A percentile compares a stretch with the other conserved stretches of the same genome.
phyloP scores from a whole-genome alignment of 2,329 filamentous ascomycete genomes.

The Aspergillus sergii region DNA sequence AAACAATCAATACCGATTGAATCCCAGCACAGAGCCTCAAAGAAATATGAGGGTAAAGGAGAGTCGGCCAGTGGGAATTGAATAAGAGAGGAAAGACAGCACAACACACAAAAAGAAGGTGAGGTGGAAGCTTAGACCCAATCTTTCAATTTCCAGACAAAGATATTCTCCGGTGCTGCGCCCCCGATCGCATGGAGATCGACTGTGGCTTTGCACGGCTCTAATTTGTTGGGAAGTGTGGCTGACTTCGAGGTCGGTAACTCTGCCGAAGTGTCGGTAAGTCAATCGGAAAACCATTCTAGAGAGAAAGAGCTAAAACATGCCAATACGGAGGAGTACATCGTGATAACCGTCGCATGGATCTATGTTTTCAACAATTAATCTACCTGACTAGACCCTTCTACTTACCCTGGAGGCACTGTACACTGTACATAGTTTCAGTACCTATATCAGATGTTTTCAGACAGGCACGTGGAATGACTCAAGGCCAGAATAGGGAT shows the following conservation, averaged over 20 bases:
- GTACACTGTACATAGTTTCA: background rate
- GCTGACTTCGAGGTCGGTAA: background rate
- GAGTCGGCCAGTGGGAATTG: background rate
- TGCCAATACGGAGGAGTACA: background rate
- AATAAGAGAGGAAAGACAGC: background rate
- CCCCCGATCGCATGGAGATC: slow-evolving; percentile 7
- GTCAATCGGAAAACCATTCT: background rate
- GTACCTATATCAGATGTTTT: background rate
- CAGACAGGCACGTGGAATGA: background rate
- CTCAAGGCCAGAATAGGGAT: background rate
- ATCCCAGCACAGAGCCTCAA: slow-evolving; percentile 5
- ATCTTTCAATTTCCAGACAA: background rate
- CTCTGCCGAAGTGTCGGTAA: background rate
- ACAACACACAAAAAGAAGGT: background rate
- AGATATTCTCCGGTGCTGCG: slow-evolving; percentile 10
- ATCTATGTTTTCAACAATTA: too few relatives aligned
- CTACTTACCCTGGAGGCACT: background rate
- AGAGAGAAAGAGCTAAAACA: background rate
- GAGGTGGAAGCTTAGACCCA: slow-evolving; percentile 6
- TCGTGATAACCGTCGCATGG: too few relatives aligned
- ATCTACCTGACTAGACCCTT: too few relatives aligned
- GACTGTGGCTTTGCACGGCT: background rate
- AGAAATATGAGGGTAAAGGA: background rate
- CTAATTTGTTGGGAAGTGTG: slow-evolving; percentile 3
- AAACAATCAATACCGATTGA: slow-evolving; percentile 25